These are phyloP conservation scores for Pochonia chlamydosporia DNA, from an alignment of 2,329 filamentous ascomycete species.

Conservation along the genomic window DNA sequence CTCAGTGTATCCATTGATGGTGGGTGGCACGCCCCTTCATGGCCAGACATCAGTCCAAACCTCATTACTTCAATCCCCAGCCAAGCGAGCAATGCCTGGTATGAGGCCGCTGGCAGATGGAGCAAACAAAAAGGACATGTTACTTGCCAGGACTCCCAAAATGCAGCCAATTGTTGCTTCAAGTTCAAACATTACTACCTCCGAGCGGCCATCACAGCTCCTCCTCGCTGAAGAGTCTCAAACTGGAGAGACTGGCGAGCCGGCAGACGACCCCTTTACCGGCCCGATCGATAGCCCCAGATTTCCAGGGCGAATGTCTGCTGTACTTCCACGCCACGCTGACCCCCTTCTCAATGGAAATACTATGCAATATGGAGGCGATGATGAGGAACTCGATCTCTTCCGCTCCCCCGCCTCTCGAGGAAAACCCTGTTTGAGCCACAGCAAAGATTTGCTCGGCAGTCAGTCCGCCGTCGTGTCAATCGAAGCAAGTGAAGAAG, in stretches of 20 bases:
- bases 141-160: slow-evolving; percentile 23
- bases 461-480: background rate
- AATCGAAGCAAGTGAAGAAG: background rate
- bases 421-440: no score
- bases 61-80: slow-evolving; percentile 46
- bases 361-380: background rate
- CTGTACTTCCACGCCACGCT: slow-evolving; percentile 36
- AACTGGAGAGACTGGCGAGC: slow-evolving; percentile 10
- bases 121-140: slow-evolving; percentile 12
- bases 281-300: slow-evolving; percentile 28
- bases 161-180: slow-evolving; percentile 31
- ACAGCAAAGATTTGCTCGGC: background rate
- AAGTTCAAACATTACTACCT: slow-evolving; percentile 20
- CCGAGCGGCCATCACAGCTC: slow-evolving; percentile 27
- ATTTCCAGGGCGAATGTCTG: slow-evolving; percentile 41
- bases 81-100: slow-evolving; percentile 36
- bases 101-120: slow-evolving; percentile 27
- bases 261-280: slow-evolving; percentile 25
- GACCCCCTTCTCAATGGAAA: slow-evolving; percentile 32
- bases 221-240: slow-evolving; percentile 30
- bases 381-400: background rate
- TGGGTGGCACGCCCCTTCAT: slow-evolving; percentile 20
- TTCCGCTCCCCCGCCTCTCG: background rate
- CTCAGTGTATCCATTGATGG: slow-evolving; percentile 18
- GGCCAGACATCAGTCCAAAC: slow-evolving; percentile 37